Conservation (phyloP, 129 eudicot species). For the Mikania micrantha region DNA sequence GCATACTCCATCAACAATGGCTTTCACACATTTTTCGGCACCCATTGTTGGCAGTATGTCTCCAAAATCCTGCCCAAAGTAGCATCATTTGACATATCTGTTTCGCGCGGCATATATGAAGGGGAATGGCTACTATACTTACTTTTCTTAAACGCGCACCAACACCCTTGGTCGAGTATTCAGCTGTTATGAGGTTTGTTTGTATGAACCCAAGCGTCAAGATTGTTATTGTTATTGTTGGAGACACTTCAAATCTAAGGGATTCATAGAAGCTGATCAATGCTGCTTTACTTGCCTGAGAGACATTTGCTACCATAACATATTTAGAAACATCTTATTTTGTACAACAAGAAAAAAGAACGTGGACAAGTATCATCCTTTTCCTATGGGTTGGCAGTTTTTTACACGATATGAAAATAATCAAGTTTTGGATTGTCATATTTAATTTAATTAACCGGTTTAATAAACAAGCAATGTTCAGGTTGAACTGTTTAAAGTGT, state of each 20-base stretch:
- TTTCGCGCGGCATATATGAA: not conserved
- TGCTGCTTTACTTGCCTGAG: constrained; percentile 67
- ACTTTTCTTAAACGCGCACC: constrained; percentile 13
- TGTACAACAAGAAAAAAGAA: too few species aligned
- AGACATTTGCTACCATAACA: not conserved
- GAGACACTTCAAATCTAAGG: constrained; percentile 38
- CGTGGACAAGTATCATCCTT: too few species aligned
- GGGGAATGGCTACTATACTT: constrained; percentile 2
- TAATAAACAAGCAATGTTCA: too few species aligned
- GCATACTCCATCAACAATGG: constrained; percentile 30
- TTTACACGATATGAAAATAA: too few species aligned
- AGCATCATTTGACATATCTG: not conserved
- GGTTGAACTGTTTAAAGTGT: too few species aligned
- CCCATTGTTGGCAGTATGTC: constrained; percentile 23
- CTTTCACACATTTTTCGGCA: constrained; percentile 25
- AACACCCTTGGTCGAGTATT: constrained; percentile 9
- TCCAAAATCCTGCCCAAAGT: constrained; percentile 9
- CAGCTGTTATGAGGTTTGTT: constrained; percentile 23
- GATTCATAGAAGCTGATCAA: constrained; percentile 40
- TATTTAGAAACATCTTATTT: not conserved
- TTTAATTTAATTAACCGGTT: too few species aligned
- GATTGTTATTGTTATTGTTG: constrained; percentile 27
- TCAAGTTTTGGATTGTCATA: too few species aligned
- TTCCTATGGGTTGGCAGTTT: too few species aligned
- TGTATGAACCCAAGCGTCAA: constrained; percentile 36